Evolutionary conservation across 225 moss, liverwort and hornwort species (phyloP).

Genomic region (Physcomitrellopsis africana): DNA sequence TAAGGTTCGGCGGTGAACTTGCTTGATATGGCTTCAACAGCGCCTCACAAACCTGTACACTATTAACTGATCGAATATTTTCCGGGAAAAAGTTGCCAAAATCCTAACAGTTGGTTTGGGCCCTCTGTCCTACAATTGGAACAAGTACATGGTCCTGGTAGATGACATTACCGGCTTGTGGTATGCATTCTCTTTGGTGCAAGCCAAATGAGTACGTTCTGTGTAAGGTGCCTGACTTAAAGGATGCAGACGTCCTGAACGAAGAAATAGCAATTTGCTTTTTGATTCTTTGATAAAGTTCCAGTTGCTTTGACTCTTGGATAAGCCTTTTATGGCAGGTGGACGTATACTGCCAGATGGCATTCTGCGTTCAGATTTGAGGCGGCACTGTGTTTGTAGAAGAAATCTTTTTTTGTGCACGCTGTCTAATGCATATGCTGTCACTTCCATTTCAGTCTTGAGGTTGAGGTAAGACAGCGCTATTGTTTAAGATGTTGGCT

Average conservation of each 20-base stretch:
- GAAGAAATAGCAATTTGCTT: background rate
- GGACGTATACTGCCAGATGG: background rate
- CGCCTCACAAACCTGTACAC: constrained; percentile 26
- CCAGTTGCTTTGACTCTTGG: background rate
- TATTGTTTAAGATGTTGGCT: background rate
- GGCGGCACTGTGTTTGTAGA: background rate
- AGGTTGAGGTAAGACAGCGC: constrained; percentile 7
- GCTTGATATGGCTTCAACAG: constrained; percentile 23
- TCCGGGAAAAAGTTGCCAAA: constrained; percentile 18
- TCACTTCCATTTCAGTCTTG: background rate
- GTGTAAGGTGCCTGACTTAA: background rate
- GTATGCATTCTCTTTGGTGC: constrained; percentile 8
- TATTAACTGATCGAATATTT: constrained; percentile 15
- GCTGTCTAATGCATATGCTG: background rate
- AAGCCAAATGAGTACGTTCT: constrained; percentile 14
- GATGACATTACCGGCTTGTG: constrained; percentile 7
- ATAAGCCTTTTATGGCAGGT: constrained; percentile 8
- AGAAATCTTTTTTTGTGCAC: background rate
- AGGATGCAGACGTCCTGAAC: background rate
- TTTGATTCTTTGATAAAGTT: constrained; percentile 17
- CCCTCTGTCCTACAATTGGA: constrained; percentile 33
- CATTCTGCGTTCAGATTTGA: background rate
- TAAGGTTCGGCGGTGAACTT: background rate
- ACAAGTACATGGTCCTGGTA: constrained; percentile 25
- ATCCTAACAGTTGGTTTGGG: background rate